Evolutionary conservation across 1,139 yeast genomes (phyloP), one percentile per base, ranked within the genome.

Genomic region (Hyphopichia wangnamkhiaoensis): DNA sequence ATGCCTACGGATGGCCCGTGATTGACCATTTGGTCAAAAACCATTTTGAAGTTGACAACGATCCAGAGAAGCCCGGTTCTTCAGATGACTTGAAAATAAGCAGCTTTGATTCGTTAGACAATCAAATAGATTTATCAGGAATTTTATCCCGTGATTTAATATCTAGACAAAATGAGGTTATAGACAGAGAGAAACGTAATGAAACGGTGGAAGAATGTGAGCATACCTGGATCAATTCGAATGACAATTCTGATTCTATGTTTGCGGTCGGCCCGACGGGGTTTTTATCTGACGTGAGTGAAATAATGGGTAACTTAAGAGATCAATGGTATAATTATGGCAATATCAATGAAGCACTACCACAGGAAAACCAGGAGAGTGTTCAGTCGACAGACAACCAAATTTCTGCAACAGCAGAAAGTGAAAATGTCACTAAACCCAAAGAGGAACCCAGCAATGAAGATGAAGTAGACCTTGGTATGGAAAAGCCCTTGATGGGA

Each of bases 1-100:
- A 93, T 65, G 95, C 97, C 0, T 90, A 85, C 63, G 99, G 99
- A 1, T 91, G 98, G 96, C 90, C 88, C 0, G 96, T 90, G 0
- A 74, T 93, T 26, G 87, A 85, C 38, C 97, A 93, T 61, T 53
- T 93, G 46, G 87, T 85, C 19, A 48, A 54, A 9, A 53, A 53
- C 32, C 71, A 65, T 50, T 65, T 65, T 43, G 50, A 44, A 2
- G 42, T 34, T 12, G 51, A 49, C 10, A 37, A 34, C 14, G 43
- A 43, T 13, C 33, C 34, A 5, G 47, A 45, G 24, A 49, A 43
- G 9, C 34, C 31, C 21, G 25, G 47, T 38, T 5, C 26, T 39
- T 14, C 18, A 3, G 30, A 31, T 16, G 34, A 31, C 4, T 19
- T 31, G 14, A 34, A 27, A 19, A 6, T 36, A 18, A 35, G 28